Conservation (phyloP, 176 grass and related monocot genomes). For the Metroxylon sagu region DNA sequence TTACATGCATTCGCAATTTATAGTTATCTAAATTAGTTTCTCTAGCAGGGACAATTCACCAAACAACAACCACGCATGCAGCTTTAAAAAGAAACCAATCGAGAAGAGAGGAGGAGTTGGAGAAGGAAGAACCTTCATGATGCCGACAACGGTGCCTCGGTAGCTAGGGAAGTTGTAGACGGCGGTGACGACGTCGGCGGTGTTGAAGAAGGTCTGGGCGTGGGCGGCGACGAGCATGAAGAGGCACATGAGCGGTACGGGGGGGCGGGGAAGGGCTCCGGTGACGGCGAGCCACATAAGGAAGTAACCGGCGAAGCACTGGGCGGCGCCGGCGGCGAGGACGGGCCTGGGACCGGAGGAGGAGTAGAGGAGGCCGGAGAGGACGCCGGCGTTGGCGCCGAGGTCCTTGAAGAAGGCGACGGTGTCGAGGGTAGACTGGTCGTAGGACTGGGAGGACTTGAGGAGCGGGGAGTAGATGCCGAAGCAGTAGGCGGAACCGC, state of each 20-base stretch:
- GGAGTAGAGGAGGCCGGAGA: conserved; percentile 32
- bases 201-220: conserved; percentile 30
- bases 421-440: conserved; percentile 37
- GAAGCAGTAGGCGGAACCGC: conserved; percentile 11
- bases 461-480: conserved; percentile 3
- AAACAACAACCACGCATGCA: too few species aligned
- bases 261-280: conserved; percentile 12
- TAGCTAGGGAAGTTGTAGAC: too few species aligned
- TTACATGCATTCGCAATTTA: too few species aligned
- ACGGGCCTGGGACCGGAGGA: conserved; percentile 20
- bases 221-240: conserved; percentile 33
- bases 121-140: too few species aligned
- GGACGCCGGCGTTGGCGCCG: conserved; percentile 36
- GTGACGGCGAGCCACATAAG: conserved; percentile 24
- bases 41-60: too few species aligned
- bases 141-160: too few species aligned
- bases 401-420: conserved; percentile 42
- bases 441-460: conserved; percentile 21
- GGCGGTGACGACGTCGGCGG: not conserved
- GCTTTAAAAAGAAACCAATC: too few species aligned
- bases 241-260: conserved; percentile 31
- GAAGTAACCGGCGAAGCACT: conserved; percentile 27
- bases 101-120: too few species aligned
- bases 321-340: conserved; percentile 27
- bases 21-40: too few species aligned